Conservation (phyloP, 192 early-diverging fungal species). For the Podila horticola region DNA sequence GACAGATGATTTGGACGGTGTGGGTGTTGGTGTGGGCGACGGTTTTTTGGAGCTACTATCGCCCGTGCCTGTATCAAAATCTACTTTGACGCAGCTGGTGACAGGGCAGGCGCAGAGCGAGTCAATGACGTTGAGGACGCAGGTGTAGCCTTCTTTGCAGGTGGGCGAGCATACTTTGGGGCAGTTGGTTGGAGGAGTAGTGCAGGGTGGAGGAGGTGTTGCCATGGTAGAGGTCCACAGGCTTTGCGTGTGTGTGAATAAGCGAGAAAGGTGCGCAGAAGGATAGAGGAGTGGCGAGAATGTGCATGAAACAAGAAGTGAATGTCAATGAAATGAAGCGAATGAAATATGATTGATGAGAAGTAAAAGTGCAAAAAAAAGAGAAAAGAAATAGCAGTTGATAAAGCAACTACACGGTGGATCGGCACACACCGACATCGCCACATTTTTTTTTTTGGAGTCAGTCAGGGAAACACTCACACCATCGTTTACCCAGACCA, state of each 20-base stretch:
- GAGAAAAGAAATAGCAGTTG: background rate
- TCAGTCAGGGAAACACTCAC: no score
- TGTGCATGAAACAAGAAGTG: background rate
- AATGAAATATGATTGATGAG: background rate
- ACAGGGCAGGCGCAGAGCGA: slow-evolving; percentile 30
- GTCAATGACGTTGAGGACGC: slow-evolving; percentile 23
- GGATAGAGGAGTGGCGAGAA: no score
- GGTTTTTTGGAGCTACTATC: background rate
- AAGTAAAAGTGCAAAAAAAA: background rate
- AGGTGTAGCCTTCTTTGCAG: slow-evolving; percentile 21
- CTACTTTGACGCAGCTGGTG: slow-evolving; percentile 28
- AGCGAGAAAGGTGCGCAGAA: background rate
- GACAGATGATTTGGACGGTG: background rate
- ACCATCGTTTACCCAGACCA: no score
- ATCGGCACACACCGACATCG: no score
- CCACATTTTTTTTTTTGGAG: no score
- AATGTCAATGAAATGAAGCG: background rate
- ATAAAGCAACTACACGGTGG: no score
- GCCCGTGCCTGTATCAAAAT: slow-evolving; percentile 28
- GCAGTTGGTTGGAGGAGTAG: background rate
- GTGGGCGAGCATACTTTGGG: slow-evolving; percentile 12
- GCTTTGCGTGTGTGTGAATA: background rate
- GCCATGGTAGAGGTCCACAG: background rate
- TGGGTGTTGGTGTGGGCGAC: background rate
- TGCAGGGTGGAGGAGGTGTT: slow-evolving; percentile 1